phyloP scores from a whole-genome alignment of 2,329 filamentous ascomycete species.

The Sporothrix phasma region DNA sequence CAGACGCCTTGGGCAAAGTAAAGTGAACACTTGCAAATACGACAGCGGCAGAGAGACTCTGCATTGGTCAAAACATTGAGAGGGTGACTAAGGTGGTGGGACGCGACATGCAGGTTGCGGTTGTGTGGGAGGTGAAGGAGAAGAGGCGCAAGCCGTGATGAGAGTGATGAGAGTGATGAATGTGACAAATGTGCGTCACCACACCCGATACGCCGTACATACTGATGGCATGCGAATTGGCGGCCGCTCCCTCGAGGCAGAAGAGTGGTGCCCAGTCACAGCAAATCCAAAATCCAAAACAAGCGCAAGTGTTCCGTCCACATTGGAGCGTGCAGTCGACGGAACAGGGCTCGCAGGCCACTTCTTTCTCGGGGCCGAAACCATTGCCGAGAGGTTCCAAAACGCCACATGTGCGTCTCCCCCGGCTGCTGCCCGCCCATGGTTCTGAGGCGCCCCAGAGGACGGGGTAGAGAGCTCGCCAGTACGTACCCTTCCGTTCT shows the following conservation, averaged over 20 bases:
- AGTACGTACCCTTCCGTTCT: background rate
- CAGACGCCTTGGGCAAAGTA: too few species aligned
- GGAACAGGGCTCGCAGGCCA: background rate
- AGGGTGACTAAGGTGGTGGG: background rate
- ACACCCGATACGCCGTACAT: background rate
- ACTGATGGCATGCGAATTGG: too few species aligned
- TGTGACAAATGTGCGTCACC: background rate
- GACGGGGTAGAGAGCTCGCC: background rate
- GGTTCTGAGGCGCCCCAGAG: background rate
- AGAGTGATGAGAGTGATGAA: too few species aligned
- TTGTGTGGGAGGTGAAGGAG: background rate
- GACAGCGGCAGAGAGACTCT: too few species aligned
- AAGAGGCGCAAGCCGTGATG: too few species aligned
- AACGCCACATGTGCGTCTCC: background rate
- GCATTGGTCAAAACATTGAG: background rate
- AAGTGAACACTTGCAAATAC: too few species aligned
- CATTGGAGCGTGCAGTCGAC: background rate
- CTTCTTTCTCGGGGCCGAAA: background rate
- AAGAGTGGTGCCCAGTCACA: too few species aligned
- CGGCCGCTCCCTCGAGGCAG: background rate
- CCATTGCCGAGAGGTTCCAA: background rate
- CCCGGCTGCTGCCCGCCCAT: background rate
- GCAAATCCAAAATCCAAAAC: too few species aligned
- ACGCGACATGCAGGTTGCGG: background rate
- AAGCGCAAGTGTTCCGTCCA: too few species aligned